Evolutionary conservation across 83 land plant genomes (phyloP), one percentile per base, ranked within the genome.

Genomic region (Thuja plicata): DNA sequence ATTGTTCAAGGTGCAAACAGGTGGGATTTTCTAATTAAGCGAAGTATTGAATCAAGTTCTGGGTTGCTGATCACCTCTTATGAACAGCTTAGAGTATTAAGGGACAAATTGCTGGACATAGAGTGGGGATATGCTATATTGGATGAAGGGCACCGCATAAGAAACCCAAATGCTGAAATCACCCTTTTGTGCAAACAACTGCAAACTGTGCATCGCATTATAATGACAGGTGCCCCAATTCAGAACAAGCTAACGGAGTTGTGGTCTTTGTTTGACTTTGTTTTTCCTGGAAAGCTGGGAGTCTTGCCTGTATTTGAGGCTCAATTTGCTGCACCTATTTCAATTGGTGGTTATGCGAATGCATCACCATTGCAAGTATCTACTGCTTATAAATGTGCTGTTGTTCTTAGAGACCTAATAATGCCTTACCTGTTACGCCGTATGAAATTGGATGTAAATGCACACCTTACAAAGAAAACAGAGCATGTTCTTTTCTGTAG

Each of bases 161-260:
- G 99, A 85, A 98, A 98, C 87, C 99, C 99, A 79, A 98, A 98
- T 93, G 97, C 99, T 10, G 99, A 97, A 87, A 82, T 95, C 40
- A 97, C 99, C 54, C 89, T 98, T 46, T 95, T 98, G 15, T 98
- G 99, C 92, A 98, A 98, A 89, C 99, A 98, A 92, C 89, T 98
- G 40, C 99, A 94, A 86, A 98, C 99, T 37, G 96, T 98, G 80
- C 99, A 98, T 91, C 97, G 99, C 5, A 95, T 98, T 54, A 97
- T 98, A 62, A 98, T 98, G 99, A 95, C 99, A 27, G 99, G 99
- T 87, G 95, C 99, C 13, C 99, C 99, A 37, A 97, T 98, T 88
- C 99, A 98, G 92, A 98, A 98, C 90, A 98, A 93, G 90, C 97
- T 98, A 32, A 88, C 96, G 66, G 99, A 98, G 86, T 86, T 97